Conservation (phyloP, 768 basidiomycete species). For the Leccinum uliginosum region DNA sequence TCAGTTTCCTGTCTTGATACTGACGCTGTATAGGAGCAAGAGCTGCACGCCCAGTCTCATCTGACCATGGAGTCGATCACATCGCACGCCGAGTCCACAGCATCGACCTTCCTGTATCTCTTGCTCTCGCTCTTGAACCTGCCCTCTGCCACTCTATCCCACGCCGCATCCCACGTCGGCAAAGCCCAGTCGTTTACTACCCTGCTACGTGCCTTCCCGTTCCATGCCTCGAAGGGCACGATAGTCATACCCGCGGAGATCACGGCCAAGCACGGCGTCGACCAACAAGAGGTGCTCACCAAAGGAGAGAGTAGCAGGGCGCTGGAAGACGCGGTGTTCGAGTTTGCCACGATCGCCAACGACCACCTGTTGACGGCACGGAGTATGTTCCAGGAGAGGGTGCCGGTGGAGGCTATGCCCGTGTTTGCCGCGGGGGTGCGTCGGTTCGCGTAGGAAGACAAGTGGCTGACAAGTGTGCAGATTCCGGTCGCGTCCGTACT, state of each 20-base stretch:
- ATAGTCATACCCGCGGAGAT: conserved; percentile 81
- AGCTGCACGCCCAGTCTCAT: conserved; percentile 60
- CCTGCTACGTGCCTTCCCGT: conserved; percentile 72
- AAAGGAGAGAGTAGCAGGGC: conserved; percentile 49
- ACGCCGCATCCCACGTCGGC: conserved; percentile 81
- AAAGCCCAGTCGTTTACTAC: conserved; percentile 66
- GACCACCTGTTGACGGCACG: conserved; percentile 76
- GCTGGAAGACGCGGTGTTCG: conserved; percentile 75
- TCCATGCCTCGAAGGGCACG: conserved; percentile 64
- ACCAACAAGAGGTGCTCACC: conserved; percentile 75
- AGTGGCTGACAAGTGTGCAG: conserved; percentile 32
- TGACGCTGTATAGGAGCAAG: conserved; percentile 49
- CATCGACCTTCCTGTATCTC: conserved; percentile 74
- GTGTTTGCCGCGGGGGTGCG: conserved; percentile 70
- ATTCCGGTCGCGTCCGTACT: conserved; percentile 67
- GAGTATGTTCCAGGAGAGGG: conserved; percentile 56
- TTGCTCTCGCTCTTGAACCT: conserved; percentile 63
- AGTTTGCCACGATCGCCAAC: conserved; percentile 77
- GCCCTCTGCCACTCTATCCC: conserved; percentile 54
- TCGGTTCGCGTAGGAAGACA: conserved; percentile 12
- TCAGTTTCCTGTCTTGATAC: conserved; percentile 14
- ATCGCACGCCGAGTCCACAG: conserved; percentile 75
- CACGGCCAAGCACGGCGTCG: conserved; percentile 71
- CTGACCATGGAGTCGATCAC: conserved; percentile 64
- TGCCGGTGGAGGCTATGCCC: conserved; percentile 59